Evolutionary conservation across 192 early-diverging fungal genomes (phyloP).

Genomic region (Geranomyces variabilis): DNA sequence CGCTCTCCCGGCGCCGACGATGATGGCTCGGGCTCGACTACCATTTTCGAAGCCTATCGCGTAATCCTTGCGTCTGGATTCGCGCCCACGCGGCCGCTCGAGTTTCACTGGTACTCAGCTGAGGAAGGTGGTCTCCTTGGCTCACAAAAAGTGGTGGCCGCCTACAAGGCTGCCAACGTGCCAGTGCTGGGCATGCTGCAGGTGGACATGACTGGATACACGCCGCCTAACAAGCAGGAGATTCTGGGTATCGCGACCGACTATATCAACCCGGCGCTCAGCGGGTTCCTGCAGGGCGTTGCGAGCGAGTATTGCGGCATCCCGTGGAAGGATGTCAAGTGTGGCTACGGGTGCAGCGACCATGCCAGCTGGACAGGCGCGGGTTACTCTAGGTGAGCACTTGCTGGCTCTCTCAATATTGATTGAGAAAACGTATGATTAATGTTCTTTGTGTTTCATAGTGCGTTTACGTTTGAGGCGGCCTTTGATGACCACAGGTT

Average conservation of each 20-base stretch:
- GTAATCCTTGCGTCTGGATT: slow-evolving; percentile 68
- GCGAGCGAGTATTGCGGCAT: slow-evolving; percentile 69
- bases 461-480: slow-evolving; percentile 74
- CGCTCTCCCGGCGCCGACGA: slow-evolving; percentile 82
- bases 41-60: slow-evolving; percentile 86
- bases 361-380: slow-evolving; percentile 89
- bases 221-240: slow-evolving; percentile 51
- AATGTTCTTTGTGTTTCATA: no score
- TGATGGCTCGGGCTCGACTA: slow-evolving; percentile 91
- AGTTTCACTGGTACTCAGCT: slow-evolving; percentile 85
- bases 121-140: slow-evolving; percentile 86
- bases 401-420: no score
- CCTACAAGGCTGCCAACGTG: slow-evolving; percentile 63
- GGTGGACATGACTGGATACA: slow-evolving; percentile 95
- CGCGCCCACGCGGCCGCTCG: slow-evolving; percentile 72
- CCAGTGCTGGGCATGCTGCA: slow-evolving; percentile 80
- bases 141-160: slow-evolving; percentile 77
- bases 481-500: slow-evolving; percentile 20
- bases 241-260: slow-evolving; percentile 82
- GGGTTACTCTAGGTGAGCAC: slow-evolving; percentile 82
- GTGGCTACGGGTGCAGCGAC: slow-evolving; percentile 82
- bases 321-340: slow-evolving; percentile 70
- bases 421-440: no score
- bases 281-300: slow-evolving; percentile 56
- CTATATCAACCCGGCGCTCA: slow-evolving; percentile 65